Evolutionary conservation across 163 green algal genomes (phyloP).

Genomic region (Chlamydomonas reinhardtii): DNA sequence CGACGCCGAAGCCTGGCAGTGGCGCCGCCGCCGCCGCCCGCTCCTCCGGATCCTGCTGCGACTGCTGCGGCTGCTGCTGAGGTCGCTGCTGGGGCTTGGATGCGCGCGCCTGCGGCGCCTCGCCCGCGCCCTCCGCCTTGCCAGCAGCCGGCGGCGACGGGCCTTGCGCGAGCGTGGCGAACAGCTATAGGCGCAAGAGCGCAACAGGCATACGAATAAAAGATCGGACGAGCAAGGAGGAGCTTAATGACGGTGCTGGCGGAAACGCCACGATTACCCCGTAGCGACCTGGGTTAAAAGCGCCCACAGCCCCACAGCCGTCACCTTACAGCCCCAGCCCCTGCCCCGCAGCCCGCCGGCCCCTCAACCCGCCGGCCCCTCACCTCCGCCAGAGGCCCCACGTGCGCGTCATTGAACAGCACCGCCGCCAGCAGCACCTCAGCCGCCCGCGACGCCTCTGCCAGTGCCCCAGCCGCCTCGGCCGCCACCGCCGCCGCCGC

Average conservation of each 20-base stretch:
- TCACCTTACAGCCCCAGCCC: not conserved
- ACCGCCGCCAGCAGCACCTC: conserved; percentile 24
- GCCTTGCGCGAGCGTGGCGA: not conserved
- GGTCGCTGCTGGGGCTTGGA: too few species aligned
- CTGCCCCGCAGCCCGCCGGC: too few species aligned
- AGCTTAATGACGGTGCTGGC: too few species aligned
- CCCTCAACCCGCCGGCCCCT: not conserved
- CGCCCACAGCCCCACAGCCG: too few species aligned
- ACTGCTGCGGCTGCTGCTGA: too few species aligned
- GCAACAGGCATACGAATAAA: too few species aligned
- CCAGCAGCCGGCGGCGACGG: not conserved
- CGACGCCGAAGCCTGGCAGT: not conserved
- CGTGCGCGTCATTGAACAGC: conserved; percentile 43
- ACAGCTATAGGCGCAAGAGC: not conserved
- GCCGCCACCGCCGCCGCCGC: not conserved
- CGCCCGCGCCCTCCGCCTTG: not conserved
- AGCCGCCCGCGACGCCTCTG: conserved; percentile 5
- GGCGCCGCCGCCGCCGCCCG: not conserved
- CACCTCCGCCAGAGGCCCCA: conserved; percentile 22
- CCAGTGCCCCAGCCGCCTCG: not conserved
- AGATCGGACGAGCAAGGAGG: too few species aligned
- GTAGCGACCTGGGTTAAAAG: too few species aligned
- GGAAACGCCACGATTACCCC: too few species aligned
- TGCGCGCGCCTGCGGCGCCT: not conserved
- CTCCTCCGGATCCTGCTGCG: not conserved